These are phyloP conservation scores for Secale cereale DNA, from an alignment of 176 grass and related monocot species.

Conservation along the genomic window DNA sequence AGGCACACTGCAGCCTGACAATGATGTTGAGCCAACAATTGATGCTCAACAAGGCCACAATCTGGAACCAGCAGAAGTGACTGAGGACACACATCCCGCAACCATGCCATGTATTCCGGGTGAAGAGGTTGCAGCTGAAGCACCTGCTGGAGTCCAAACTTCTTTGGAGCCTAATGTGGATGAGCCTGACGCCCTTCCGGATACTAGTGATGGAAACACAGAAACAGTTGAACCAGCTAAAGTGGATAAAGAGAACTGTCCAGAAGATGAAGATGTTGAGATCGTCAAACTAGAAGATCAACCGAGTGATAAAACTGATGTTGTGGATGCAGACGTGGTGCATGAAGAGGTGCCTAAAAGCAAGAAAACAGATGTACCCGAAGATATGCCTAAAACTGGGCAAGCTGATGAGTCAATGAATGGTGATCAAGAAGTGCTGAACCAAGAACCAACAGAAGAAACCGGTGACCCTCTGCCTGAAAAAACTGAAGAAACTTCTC, in stretches of 20 bases:
- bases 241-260: slow-evolving; percentile 7
- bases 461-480: neutral
- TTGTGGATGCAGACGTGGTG: neutral
- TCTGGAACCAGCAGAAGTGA: slow-evolving; percentile 31
- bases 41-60: slow-evolving; percentile 9
- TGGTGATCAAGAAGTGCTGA: slow-evolving; percentile 23
- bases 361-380: slow-evolving; percentile 4
- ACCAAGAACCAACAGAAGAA: slow-evolving; percentile 32
- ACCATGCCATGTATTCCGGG: neutral
- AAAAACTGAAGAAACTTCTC: slow-evolving; percentile 11
- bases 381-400: slow-evolving; percentile 22
- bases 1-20: slow-evolving; percentile 17
- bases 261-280: slow-evolving; percentile 16
- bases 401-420: neutral
- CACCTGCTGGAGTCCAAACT: neutral
- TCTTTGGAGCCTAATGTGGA: neutral
- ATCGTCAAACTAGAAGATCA: slow-evolving; percentile 21
- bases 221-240: slow-evolving; percentile 11
- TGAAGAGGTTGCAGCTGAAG: slow-evolving; percentile 23
- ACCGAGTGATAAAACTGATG: slow-evolving; percentile 11
- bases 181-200: slow-evolving; percentile 3
- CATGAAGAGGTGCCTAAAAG: slow-evolving; percentile 26
- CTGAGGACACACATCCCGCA: slow-evolving; percentile 10
- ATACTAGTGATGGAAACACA: slow-evolving; percentile 12
- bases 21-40: slow-evolving; percentile 12